Evolutionary conservation across 768 basidiomycete species (phyloP), one percentile per base, ranked within the genome.

Genomic region (Postia placenta): DNA sequence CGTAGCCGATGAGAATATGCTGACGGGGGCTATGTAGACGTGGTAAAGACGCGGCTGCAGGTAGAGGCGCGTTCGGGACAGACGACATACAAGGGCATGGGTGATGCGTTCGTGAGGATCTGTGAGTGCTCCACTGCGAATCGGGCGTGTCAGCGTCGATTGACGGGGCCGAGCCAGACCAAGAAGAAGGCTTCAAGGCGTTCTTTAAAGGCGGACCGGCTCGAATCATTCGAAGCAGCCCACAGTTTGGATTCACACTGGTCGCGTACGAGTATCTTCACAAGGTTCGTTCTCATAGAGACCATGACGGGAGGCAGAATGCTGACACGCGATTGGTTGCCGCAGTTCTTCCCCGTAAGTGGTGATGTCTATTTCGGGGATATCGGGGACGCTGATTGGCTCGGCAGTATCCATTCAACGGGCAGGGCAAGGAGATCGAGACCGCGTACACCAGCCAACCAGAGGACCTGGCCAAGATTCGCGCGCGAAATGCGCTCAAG

Each of bases 31-130:
- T 35, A 41, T 49, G 37, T 64, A 87, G 95, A 99, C 68, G 96
- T 98, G 53, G 89, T 98, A 62, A 98, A 99, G 78, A 98, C 96
- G 14, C 81, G 94, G 41, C 70, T 98, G 56, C 95, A 98, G 65
- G 86, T 91, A 11, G 96, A 98, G 65, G 87, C 92, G 37, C 79
- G 86, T 55, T 84, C 87, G 60, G 96, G 96, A 11, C 82, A 98
- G 63, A 88, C 92, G 4, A 72, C 83, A 51, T 99, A 99, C 73
- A 89, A 88, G 64, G 95, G 96, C 39, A 66, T 96, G 33, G 64
- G 72, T 14, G 94, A 99, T 67, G 94, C 92, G 17, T 90, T 97
- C 60, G 71, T 78, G 27, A 95, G 87, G 67, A 98, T 99, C 51
- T 87, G 90, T 85, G 64, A 63, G 85, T 76, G 53, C 44, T 33